These are phyloP conservation scores for Xylaria scruposa DNA, from an alignment of 495 filamentous ascomycete genomes.

Conservation along the genomic window DNA sequence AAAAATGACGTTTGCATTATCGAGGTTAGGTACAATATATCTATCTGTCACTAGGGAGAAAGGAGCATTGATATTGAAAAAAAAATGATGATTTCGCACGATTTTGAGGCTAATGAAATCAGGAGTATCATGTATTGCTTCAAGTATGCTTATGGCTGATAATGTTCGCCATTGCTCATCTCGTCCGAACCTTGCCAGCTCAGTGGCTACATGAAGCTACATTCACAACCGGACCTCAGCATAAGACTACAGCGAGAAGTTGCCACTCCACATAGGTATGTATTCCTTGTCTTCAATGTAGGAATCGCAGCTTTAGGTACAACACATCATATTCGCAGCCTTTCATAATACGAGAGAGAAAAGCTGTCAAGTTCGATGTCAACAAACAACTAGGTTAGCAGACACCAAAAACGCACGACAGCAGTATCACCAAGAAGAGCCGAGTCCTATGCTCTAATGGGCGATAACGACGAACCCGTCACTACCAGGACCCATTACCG, in stretches of 20 bases:
- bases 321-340: background rate
- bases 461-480: background rate
- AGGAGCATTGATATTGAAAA: no score
- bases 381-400: no score
- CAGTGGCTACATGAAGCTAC: no score
- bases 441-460: background rate
- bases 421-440: background rate
- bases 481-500: conserved; percentile 24
- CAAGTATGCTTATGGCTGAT: no score
- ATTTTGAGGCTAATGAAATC: no score
- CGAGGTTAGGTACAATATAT: no score
- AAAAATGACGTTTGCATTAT: no score
- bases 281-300: background rate
- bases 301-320: no score
- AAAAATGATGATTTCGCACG: no score
- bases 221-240: background rate
- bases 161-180: background rate
- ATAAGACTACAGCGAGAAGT: background rate
- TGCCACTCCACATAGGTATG: background rate
- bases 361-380: background rate
- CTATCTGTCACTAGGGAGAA: no score
- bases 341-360: background rate
- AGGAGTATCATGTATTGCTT: no score
- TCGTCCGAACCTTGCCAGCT: no score
- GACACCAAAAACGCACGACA: background rate